Conservation (phyloP, 2,329 filamentous ascomycete species). For the Pochonia chlamydosporia region DNA sequence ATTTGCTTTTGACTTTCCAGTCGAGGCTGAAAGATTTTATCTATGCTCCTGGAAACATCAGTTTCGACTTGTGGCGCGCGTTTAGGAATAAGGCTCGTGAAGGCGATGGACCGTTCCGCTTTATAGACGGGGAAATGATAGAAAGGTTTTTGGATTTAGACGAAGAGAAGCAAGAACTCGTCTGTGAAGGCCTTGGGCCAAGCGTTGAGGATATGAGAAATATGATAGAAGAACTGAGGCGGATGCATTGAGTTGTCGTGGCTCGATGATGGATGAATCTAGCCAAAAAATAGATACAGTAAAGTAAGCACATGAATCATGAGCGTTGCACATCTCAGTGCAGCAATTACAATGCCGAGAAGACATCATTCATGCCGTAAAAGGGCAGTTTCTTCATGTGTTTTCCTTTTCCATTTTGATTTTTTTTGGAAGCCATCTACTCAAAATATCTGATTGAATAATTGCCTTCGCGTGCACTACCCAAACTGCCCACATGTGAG, state of each 20-base stretch:
- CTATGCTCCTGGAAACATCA: slow-evolving; percentile 63
- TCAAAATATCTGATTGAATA: too few relatives aligned
- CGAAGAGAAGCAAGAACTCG: slow-evolving; percentile 47
- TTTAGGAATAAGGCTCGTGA: slow-evolving; percentile 69
- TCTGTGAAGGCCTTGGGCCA: slow-evolving; percentile 51
- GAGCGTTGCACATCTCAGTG: too few relatives aligned
- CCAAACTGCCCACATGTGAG: neutral
- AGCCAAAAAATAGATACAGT: neutral
- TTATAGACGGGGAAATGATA: slow-evolving; percentile 87
- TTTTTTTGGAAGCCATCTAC: too few relatives aligned
- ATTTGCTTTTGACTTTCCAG: slow-evolving; percentile 80
- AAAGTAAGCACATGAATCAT: neutral
- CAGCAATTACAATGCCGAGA: too few relatives aligned
- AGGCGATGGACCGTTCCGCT: slow-evolving; percentile 74
- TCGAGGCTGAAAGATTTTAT: slow-evolving; percentile 61
- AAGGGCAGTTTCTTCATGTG: too few relatives aligned
- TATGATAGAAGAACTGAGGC: slow-evolving; percentile 55
- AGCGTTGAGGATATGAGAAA: slow-evolving; percentile 58
- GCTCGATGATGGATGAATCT: neutral
- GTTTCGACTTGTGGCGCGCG: slow-evolving; percentile 75
- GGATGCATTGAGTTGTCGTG: slow-evolving; percentile 45
- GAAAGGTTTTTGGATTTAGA: slow-evolving; percentile 75
- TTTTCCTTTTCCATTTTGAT: too few relatives aligned
- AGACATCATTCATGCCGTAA: too few relatives aligned
- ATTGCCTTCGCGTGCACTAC: too few relatives aligned